Evolutionary conservation across 2,329 filamentous ascomycete genomes (phyloP).

Genomic region (Pyrenochaeta sp.): DNA sequence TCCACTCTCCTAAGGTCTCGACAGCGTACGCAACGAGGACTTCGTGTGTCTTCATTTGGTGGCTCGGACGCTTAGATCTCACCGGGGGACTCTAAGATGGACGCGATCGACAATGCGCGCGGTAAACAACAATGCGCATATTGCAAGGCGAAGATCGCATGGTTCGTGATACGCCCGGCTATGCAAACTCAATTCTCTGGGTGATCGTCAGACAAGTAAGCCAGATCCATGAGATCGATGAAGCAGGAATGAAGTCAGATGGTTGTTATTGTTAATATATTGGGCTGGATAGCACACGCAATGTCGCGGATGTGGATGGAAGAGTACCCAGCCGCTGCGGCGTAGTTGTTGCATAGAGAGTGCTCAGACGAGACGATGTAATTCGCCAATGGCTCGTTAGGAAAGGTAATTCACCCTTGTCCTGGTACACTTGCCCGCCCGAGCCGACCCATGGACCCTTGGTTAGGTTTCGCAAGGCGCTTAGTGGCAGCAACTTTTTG

Average conservation of each 20-base stretch:
- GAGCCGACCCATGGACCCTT: background rate
- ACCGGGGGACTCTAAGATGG: too few relatives aligned
- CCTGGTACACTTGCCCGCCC: background rate
- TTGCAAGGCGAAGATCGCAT: too few relatives aligned
- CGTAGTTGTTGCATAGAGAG: background rate
- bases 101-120: too few relatives aligned
- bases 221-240: background rate
- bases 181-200: background rate
- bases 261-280: background rate
- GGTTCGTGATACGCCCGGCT: too few relatives aligned
- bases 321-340: background rate
- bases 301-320: background rate
- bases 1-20: too few relatives aligned
- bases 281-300: background rate
- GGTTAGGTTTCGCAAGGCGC: background rate
- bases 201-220: background rate
- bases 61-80: too few relatives aligned
- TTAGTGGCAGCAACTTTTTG: background rate
- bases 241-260: too few relatives aligned
- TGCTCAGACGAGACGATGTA: background rate
- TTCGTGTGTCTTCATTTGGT: too few relatives aligned
- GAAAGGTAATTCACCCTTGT: constrained; percentile 21
- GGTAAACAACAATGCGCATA: background rate
- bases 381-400: constrained; percentile 18
- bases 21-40: too few relatives aligned